Evolutionary conservation across 1,284 basidiomycete species (phyloP).

Genomic region (Cutaneotrichosporon dermatis): DNA sequence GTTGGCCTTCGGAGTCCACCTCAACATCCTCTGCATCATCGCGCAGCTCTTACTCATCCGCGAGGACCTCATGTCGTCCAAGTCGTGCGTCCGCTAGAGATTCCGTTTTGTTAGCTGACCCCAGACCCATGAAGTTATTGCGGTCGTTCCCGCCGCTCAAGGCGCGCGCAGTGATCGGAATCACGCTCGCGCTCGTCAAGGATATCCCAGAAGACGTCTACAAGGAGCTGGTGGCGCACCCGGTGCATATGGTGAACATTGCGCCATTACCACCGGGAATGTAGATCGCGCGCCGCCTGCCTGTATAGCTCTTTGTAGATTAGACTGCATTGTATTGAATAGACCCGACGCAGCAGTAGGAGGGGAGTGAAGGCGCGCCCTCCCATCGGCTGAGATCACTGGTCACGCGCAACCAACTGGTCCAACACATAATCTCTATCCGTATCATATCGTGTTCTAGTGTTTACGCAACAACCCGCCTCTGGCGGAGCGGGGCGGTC

Average conservation of each 20-base stretch:
- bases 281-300: background rate
- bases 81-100: conserved; percentile 58
- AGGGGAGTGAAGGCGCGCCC: no score
- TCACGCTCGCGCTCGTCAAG: conserved; percentile 86
- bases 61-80: conserved; percentile 76
- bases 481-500: no score
- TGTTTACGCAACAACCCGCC: no score
- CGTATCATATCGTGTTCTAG: no score
- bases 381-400: no score
- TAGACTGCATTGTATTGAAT: no score
- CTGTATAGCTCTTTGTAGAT: no score
- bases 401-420: no score
- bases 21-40: conserved; percentile 93
- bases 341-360: no score
- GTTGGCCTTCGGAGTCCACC: conserved; percentile 88
- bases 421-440: no score
- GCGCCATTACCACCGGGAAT: background rate
- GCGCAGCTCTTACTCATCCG: conserved; percentile 87
- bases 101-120: background rate
- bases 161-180: conserved; percentile 78
- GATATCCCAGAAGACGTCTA: conserved; percentile 86
- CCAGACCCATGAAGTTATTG: conserved; percentile 87
- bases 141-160: conserved; percentile 91
- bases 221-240: conserved; percentile 81
- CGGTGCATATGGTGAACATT: conserved; percentile 36